phyloP scores from a whole-genome alignment of 306 rosid genomes.

The Vachellia pachyceras region DNA sequence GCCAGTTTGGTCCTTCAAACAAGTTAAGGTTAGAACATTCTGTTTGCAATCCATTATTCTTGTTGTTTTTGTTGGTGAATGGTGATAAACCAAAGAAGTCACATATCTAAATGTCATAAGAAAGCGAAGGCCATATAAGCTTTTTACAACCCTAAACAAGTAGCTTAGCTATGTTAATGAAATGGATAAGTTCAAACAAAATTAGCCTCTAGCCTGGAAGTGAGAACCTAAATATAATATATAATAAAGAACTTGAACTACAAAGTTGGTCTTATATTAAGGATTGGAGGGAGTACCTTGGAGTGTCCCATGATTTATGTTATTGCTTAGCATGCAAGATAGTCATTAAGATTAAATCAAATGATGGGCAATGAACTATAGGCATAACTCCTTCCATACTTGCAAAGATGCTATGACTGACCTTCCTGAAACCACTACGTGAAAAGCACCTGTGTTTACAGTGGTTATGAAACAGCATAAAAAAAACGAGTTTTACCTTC shows the following conservation, averaged over 20 bases:
- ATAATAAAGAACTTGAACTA: neutral
- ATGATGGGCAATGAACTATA: neutral
- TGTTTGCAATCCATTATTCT: slow-evolving; percentile 25
- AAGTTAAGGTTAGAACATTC: slow-evolving; percentile 72
- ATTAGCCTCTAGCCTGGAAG: neutral
- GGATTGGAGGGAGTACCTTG: too few relatives aligned
- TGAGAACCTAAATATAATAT: neutral
- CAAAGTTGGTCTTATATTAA: too few relatives aligned
- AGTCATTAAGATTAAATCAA: neutral
- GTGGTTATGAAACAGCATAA: neutral
- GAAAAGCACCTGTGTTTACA: neutral
- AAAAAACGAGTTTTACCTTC: neutral
- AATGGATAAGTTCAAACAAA: neutral
- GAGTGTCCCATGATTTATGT: neutral
- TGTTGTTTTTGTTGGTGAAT: slow-evolving; percentile 3
- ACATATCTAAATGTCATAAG: neutral
- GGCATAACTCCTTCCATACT: neutral
- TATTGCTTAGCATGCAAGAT: neutral
- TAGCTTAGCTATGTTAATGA: neutral
- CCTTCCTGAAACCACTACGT: neutral
- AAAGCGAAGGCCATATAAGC: neutral
- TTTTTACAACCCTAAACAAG: neutral
- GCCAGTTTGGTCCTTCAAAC: slow-evolving; percentile 75
- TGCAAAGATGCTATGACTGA: neutral
- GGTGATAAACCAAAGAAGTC: neutral